Percentiles rank a stretch among this genome's conserved stretches.
phyloP scores from a whole-genome alignment of 2,329 filamentous ascomycete species.

The Ascochyta pisi region DNA sequence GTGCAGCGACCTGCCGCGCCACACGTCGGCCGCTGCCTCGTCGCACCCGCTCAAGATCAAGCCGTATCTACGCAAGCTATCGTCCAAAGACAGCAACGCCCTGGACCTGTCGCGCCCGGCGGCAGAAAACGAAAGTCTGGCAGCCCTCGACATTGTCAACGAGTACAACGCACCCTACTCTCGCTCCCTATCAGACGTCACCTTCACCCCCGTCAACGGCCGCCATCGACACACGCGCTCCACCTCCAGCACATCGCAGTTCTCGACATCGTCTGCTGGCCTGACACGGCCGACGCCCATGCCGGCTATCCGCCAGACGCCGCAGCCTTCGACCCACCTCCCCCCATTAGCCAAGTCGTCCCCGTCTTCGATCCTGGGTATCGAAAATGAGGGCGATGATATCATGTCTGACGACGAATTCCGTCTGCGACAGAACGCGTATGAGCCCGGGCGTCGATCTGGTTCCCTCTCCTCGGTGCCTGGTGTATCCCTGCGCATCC shows the following conservation, averaged over 20 bases:
- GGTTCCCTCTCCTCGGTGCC: conserved; percentile 54
- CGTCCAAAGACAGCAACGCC: conserved; percentile 56
- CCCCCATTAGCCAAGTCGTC: conserved; percentile 59
- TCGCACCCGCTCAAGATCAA: conserved; percentile 57
- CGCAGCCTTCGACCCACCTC: conserved; percentile 56
- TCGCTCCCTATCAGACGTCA: conserved; percentile 53
- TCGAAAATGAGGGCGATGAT: conserved; percentile 53
- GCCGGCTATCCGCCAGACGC: conserved; percentile 63
- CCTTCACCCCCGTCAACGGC: conserved; percentile 49
- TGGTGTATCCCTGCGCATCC: conserved; percentile 47
- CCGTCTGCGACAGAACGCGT: conserved; percentile 47
- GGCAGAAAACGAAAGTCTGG: conserved; percentile 60
- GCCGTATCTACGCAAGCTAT: conserved; percentile 62
- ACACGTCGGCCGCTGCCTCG: conserved; percentile 33
- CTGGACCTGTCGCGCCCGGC: conserved; percentile 63
- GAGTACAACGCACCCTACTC: conserved; percentile 51
- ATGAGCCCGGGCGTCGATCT: conserved; percentile 51
- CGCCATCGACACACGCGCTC: conserved; percentile 58
- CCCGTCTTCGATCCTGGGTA: conserved; percentile 57
- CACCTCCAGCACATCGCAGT: conserved; percentile 62
- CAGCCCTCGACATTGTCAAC: conserved; percentile 61
- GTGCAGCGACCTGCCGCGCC: conserved; percentile 36
- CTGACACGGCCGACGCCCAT: conserved; percentile 58
- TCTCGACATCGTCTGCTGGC: conserved; percentile 58
- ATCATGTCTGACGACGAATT: conserved; percentile 57